Evolutionary conservation across 73 alveolate species (phyloP).

Genomic region (Symbiodinium pilosum): DNA sequence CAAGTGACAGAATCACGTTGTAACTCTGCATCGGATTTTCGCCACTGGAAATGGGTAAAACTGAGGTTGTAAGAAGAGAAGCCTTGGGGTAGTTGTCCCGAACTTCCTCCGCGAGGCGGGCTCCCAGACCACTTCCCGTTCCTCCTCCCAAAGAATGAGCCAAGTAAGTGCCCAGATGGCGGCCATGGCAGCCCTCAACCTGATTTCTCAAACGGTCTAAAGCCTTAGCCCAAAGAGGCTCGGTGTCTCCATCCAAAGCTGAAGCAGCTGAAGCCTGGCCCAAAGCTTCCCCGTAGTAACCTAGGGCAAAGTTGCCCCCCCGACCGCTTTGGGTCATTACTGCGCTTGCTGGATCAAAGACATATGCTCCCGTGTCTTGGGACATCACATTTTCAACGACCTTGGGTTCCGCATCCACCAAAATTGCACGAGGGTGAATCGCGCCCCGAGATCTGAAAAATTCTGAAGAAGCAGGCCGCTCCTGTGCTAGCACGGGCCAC

Average conservation of each 20-base stretch:
- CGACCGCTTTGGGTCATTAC: conserved; percentile 97
- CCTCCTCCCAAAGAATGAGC: conserved; percentile 98
- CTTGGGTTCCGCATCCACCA: conserved; percentile 97
- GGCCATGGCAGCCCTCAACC: conserved; percentile 97
- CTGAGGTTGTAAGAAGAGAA: conserved; percentile 96
- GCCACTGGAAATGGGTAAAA: conserved; percentile 97
- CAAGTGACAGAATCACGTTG: conserved; percentile 96
- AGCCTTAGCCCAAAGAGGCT: conserved; percentile 96
- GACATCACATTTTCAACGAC: conserved; percentile 63
- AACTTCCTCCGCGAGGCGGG: conserved; percentile 97
- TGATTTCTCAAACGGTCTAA: conserved; percentile 97
- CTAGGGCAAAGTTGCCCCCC: conserved; percentile 99
- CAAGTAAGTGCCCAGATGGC: conserved; percentile 97
- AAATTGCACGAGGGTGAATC: conserved; percentile 95
- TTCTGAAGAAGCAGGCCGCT: conserved; percentile 95
- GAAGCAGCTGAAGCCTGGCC: conserved; percentile 96
- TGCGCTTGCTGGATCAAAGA: conserved; percentile 39
- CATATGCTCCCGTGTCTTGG: neutral
- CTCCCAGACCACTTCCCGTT: conserved; percentile 99
- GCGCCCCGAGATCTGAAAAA: conserved; percentile 94
- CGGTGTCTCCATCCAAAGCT: conserved; percentile 97
- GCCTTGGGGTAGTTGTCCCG: conserved; percentile 97
- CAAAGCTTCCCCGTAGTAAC: conserved; percentile 96
- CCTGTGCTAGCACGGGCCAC: conserved; percentile 96
- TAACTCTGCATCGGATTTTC: conserved; percentile 97